Conservation (phyloP, 2,329 filamentous ascomycete species). For the Claviceps pazoutovae region DNA sequence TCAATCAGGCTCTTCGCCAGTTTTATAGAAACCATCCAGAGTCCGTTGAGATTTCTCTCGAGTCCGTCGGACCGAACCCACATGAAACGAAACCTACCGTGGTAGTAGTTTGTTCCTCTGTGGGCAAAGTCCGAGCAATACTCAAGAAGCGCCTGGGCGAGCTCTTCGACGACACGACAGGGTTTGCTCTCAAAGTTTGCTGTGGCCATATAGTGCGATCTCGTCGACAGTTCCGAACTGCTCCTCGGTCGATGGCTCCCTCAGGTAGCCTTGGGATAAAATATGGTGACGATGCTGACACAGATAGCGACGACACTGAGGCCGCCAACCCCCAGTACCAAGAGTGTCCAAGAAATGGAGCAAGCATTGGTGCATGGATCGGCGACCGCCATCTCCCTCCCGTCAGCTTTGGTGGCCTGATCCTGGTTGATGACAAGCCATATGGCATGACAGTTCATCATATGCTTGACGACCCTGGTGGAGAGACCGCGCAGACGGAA, state of each 20-base stretch:
- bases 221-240: slow-evolving; percentile 26
- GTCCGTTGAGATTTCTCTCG: slow-evolving; percentile 64
- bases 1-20: slow-evolving; percentile 55
- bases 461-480: slow-evolving; percentile 66
- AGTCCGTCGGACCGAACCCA: slow-evolving; percentile 56
- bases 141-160: slow-evolving; percentile 53
- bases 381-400: slow-evolving; percentile 76
- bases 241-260: slow-evolving; percentile 19
- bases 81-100: slow-evolving; percentile 57
- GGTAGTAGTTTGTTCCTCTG: slow-evolving; percentile 63
- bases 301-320: slow-evolving; percentile 24
- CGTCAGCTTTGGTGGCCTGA: slow-evolving; percentile 78
- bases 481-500: slow-evolving; percentile 21
- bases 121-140: slow-evolving; percentile 56
- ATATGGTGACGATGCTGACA: slow-evolving; percentile 20
- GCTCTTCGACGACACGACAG: slow-evolving; percentile 47
- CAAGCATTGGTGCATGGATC: slow-evolving; percentile 84
- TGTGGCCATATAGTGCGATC: slow-evolving; percentile 54
- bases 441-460: slow-evolving; percentile 97
- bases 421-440: slow-evolving; percentile 69
- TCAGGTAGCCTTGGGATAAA: background rate
- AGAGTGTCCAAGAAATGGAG: slow-evolving; percentile 64
- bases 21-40: slow-evolving; percentile 63
- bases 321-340: slow-evolving; percentile 66
- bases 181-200: slow-evolving; percentile 57